A percentile compares a stretch with the other conserved stretches of the same genome.
Conservation (phyloP, 2,329 filamentous ascomycete species). For the Penicillium glabrum region DNA sequence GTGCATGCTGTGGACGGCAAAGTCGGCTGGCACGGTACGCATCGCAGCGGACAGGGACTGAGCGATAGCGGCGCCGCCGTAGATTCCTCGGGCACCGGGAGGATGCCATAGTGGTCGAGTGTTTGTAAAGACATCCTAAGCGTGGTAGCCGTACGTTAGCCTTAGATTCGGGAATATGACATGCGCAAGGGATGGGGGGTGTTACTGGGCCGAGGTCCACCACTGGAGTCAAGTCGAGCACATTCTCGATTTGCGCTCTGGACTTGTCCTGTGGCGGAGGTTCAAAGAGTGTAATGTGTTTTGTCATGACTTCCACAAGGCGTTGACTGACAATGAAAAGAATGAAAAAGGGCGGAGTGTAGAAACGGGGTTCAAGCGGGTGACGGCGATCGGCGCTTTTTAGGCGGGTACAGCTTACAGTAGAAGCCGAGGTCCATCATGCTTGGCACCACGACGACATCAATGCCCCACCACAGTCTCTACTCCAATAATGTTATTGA, state of each 20-base stretch:
- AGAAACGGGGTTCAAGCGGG: neutral
- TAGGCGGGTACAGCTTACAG: neutral
- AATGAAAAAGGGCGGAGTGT: neutral
- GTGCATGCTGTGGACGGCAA: conserved; percentile 93
- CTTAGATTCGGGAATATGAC: neutral
- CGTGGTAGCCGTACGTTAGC: neutral
- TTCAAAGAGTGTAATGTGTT: conserved; percentile 64
- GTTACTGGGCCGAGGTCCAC: conserved; percentile 60
- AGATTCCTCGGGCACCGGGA: conserved; percentile 87
- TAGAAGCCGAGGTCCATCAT: neutral
- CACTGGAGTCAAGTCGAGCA: conserved; percentile 79
- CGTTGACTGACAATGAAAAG: neutral
- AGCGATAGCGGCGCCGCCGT: conserved; percentile 88
- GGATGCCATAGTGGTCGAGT: conserved; percentile 90
- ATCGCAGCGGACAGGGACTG: conserved; percentile 88
- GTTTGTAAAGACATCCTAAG: conserved; percentile 89
- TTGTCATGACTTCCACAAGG: conserved; percentile 20
- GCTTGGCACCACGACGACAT: neutral
- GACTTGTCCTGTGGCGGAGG: conserved; percentile 70
- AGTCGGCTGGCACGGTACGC: conserved; percentile 75
- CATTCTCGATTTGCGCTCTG: conserved; percentile 83
- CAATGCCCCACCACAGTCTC: neutral
- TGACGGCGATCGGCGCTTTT: neutral
- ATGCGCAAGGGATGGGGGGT: neutral
- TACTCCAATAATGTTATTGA: neutral